These are phyloP conservation scores for Alloascoidea africana DNA, from an alignment of 805 yeast species.

Conservation along the genomic window DNA sequence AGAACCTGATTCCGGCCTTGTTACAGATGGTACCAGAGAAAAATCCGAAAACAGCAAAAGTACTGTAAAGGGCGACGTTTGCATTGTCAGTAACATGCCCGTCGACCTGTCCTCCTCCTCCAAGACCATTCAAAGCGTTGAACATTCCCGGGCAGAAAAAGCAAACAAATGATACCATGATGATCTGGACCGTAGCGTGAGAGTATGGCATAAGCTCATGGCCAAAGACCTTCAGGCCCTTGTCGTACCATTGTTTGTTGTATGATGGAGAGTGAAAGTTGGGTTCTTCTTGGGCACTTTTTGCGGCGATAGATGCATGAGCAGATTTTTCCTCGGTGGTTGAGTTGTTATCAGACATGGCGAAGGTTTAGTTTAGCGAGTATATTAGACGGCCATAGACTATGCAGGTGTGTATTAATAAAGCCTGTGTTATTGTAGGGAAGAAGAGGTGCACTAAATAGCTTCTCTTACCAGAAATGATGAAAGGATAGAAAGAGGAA, in stretches of 20 bases:
- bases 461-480: no score
- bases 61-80: constrained; percentile 34
- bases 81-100: constrained; percentile 27
- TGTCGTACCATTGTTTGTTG: constrained; percentile 13
- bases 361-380: no score
- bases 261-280: no score
- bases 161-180: constrained; percentile 29
- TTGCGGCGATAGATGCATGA: no score
- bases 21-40: constrained; percentile 41
- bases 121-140: constrained; percentile 34
- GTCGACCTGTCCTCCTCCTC: constrained; percentile 25
- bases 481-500: no score
- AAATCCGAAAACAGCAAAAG: constrained; percentile 43
- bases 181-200: constrained; percentile 24
- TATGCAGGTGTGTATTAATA: no score
- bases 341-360: no score
- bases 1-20: constrained; percentile 27
- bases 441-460: no score
- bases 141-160: constrained; percentile 39
- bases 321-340: no score
- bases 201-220: constrained; percentile 22
- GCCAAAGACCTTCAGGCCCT: constrained; percentile 10
- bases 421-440: no score
- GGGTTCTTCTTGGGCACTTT: no score
- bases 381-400: no score